Evolutionary conservation across 305 asterid species (phyloP).

Genomic region (Solanum aculeatissimum): DNA sequence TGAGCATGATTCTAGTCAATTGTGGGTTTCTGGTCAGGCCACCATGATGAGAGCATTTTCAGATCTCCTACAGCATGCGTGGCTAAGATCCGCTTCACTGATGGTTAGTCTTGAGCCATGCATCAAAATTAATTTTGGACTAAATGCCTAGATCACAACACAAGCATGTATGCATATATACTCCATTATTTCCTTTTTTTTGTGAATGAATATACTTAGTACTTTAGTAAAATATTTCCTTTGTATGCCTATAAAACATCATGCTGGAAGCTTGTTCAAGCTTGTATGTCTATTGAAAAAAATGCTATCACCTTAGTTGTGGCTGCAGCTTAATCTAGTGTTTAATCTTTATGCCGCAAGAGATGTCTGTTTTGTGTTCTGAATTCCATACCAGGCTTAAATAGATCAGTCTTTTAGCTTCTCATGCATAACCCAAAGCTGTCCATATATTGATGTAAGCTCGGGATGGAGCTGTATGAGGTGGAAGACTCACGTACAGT

Average conservation of each 20-base stretch:
- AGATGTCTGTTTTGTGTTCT: not conserved
- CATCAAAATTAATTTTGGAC: not conserved
- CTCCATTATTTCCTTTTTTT: not conserved
- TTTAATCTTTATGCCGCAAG: not conserved
- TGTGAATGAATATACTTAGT: not conserved
- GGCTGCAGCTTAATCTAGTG: not conserved
- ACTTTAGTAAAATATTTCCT: not conserved
- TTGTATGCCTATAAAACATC: not conserved
- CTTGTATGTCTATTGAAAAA: not conserved
- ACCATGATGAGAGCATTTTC: slow-evolving; percentile 25
- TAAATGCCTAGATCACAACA: not conserved
- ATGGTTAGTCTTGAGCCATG: slow-evolving; percentile 20
- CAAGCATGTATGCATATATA: not conserved
- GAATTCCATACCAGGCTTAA: not conserved
- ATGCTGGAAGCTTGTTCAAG: not conserved
- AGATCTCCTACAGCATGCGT: slow-evolving; percentile 25
- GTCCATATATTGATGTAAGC: not conserved
- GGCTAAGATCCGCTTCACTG: slow-evolving; percentile 15
- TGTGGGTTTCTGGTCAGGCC: slow-evolving; percentile 13
- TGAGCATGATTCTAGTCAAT: slow-evolving; percentile 10
- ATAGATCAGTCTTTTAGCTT: not conserved
- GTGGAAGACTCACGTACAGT: not conserved
- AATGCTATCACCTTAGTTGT: not conserved
- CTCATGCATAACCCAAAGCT: not conserved
- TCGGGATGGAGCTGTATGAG: not conserved